Evolutionary conservation across 441 rosid species (phyloP).

Genomic region (Viola pubescens): DNA sequence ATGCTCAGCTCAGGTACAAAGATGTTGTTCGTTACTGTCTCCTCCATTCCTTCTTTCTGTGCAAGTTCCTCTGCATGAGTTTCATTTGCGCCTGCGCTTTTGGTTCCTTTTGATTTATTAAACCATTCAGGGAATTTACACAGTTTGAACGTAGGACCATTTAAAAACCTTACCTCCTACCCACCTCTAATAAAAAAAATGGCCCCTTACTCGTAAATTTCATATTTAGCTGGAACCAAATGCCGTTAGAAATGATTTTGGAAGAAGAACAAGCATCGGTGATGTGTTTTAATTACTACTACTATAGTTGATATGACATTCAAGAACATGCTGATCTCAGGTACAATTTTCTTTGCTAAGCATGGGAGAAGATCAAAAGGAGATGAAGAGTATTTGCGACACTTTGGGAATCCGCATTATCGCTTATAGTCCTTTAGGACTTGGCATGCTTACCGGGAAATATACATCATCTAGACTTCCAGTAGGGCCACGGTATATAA

Average conservation of each 20-base stretch:
- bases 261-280: no score
- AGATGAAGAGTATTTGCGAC: constrained; percentile 55
- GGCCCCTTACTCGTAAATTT: neutral
- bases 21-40: no score
- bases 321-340: constrained; percentile 22
- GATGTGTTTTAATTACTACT: no score
- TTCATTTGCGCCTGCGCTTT: no score
- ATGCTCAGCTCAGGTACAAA: constrained; percentile 65
- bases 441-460: constrained; percentile 93
- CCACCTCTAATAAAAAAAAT: no score
- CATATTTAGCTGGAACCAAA: neutral
- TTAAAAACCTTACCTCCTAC: no score
- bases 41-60: no score
- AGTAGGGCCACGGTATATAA: constrained; percentile 64
- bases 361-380: constrained; percentile 69
- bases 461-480: constrained; percentile 67
- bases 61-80: no score
- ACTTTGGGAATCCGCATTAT: constrained; percentile 61
- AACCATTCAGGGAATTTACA: no score
- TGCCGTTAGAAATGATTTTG: neutral
- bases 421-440: constrained; percentile 84
- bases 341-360: constrained; percentile 85
- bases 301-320: no score
- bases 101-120: no score
- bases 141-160: no score